Evolutionary conservation across 2,329 filamentous ascomycete species (phyloP).

Genomic region (Gliomastix tumulicola): DNA sequence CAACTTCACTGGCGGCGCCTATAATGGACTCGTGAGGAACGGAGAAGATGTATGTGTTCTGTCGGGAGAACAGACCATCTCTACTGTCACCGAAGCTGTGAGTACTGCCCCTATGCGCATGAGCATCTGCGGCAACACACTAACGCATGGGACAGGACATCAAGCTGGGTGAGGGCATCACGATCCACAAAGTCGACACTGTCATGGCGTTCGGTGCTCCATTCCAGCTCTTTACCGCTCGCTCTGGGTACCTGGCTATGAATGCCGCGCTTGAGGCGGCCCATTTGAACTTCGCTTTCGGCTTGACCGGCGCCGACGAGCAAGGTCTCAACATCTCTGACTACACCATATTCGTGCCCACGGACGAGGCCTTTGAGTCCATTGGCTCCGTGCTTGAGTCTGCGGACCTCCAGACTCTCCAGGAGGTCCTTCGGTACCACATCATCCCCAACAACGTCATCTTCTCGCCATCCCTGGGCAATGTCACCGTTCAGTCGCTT

Average conservation of each 20-base stretch:
- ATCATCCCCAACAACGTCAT: constrained; percentile 20
- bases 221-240: constrained; percentile 18
- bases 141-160: constrained; percentile 16
- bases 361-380: constrained; percentile 15
- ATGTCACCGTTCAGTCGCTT: constrained; percentile 14
- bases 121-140: too few relatives aligned
- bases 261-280: constrained; percentile 19
- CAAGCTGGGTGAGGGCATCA: constrained; percentile 15
- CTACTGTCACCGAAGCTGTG: constrained; percentile 22
- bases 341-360: constrained; percentile 19
- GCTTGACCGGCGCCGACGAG: constrained; percentile 10
- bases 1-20: constrained; percentile 26
- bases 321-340: constrained; percentile 17
- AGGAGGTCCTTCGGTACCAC: constrained; percentile 19
- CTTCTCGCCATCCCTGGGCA: constrained; percentile 17
- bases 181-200: constrained; percentile 20
- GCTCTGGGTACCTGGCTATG: constrained; percentile 15
- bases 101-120: too few relatives aligned
- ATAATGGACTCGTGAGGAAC: constrained; percentile 23
- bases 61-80: constrained; percentile 21
- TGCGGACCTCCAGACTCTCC: constrained; percentile 14
- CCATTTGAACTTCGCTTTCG: constrained; percentile 15
- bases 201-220: constrained; percentile 17
- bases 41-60: constrained; percentile 21
- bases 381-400: constrained; percentile 18